Evolutionary conservation across 106 monocot genomes (phyloP), one percentile per base, ranked within the genome.

Genomic region (Alisma plantagoaquatica): DNA sequence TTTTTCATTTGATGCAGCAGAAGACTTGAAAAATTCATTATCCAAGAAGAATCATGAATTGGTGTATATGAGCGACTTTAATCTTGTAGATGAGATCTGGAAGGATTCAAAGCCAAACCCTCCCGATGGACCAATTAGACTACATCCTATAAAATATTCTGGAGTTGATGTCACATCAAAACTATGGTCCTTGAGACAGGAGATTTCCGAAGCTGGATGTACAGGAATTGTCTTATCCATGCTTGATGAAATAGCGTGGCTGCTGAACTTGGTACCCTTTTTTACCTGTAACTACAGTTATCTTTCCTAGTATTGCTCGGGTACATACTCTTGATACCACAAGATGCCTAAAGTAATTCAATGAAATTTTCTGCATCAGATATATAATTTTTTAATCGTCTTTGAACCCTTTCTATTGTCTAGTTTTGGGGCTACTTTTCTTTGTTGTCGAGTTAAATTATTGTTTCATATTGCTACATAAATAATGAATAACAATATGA

Each of bases 221-320:
- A 81, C 74, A 9, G 84, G 84, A 54, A 78, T 84, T 64, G 72
- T 88, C 38, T 70, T 84, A 43, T 81, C 94, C 8, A 78, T 77
- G 88, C 88, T 96, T 59, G 94, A 96, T 73, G 94, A 96, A 81
- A 52, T 96, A 70, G 94, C 94, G 33, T 96, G 94, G 94, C 46
- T 88, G 33, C 61, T 96, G 49, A 96, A 96, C 73, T 60, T 96
- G 94, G 93, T 94, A 88, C 74, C 1, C 43, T 54, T 54, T 51
- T 15, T 41, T 32, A 6, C 29, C 0, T 14, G 18, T 21, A 31
- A 46, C 3, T 17, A n/a, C n/a, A n/a, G n/a, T n/a, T n/a, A n/a
- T n/a, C n/a, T n/a, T n/a, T n/a, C n/a, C n/a, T n/a, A n/a, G n/a
- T n/a, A n/a, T n/a, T n/a, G n/a, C n/a, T n/a, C n/a, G n/a, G n/a